A percentile compares a stretch with the other conserved stretches of the same genome.
These are phyloP conservation scores for Phellopilus nigrolimitatus DNA, from an alignment of 1,284 basidiomycete genomes.

Conservation along the genomic window DNA sequence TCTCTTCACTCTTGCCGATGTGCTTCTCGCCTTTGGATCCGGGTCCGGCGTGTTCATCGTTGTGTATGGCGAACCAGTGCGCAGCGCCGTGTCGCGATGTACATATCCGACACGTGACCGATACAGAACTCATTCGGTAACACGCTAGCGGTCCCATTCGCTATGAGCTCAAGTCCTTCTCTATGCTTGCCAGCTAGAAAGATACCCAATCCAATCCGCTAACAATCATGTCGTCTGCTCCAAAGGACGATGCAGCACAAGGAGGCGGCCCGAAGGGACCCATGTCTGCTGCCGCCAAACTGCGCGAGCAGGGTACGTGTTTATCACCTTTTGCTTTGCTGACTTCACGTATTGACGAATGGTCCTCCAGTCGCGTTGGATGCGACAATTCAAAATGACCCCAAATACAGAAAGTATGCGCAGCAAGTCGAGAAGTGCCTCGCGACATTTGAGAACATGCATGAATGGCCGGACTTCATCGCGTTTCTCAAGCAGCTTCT, in stretches of 20 bases:
- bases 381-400: constrained; percentile 43
- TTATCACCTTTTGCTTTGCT: background rate
- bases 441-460: constrained; percentile 91
- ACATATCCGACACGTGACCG: constrained; percentile 3
- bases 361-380: constrained; percentile 15
- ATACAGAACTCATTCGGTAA: no score
- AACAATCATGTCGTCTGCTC: background rate
- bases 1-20: constrained; percentile 4
- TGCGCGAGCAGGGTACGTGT: constrained; percentile 20
- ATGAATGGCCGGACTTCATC: constrained; percentile 99
- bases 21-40: constrained; percentile 8
- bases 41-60: constrained; percentile 14
- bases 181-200: background rate
- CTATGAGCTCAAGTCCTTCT: no score
- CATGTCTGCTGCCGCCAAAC: constrained; percentile 17
- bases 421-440: constrained; percentile 90
- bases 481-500: constrained; percentile 93
- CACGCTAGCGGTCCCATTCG: no score
- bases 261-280: constrained; percentile 3
- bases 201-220: background rate
- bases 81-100: no score
- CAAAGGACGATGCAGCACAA: constrained; percentile 4
- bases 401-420: constrained; percentile 95
- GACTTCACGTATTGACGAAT: background rate
- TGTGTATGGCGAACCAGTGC: no score